These are phyloP conservation scores for Eucalyptus coolabah DNA, from an alignment of 345 rosid genomes.

Conservation along the genomic window DNA sequence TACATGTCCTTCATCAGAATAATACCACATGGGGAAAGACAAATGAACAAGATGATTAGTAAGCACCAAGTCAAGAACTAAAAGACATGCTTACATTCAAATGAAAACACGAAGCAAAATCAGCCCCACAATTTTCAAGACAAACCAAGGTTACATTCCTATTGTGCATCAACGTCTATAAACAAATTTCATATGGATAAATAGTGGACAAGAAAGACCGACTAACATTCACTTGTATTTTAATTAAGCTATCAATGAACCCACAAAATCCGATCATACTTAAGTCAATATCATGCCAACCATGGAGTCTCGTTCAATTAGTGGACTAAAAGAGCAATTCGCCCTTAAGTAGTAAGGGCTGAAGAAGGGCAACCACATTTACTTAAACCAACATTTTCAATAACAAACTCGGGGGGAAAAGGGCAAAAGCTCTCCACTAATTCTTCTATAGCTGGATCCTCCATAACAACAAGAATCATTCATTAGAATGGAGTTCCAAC, in stretches of 20 bases:
- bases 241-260: background rate
- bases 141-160: background rate
- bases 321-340: background rate
- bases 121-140: background rate
- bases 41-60: too few species aligned
- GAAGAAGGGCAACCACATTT: background rate
- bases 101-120: background rate
- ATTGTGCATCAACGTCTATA: background rate
- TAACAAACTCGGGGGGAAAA: too few species aligned
- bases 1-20: background rate
- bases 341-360: background rate
- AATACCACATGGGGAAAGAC: background rate
- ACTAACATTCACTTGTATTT: background rate
- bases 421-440: background rate
- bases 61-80: too few species aligned
- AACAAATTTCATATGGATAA: background rate
- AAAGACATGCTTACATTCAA: background rate
- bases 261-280: background rate
- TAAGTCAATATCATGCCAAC: background rate
- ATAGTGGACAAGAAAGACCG: background rate
- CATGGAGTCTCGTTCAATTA: background rate
- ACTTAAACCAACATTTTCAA: background rate
- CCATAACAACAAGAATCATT: too few species aligned
- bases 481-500: background rate
- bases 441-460: too few species aligned